Percentiles rank a stretch among this genome's conserved stretches.
Evolutionary conservation across 1,139 yeast species (phyloP).

Genomic region (Pichiaceae sp.): DNA sequence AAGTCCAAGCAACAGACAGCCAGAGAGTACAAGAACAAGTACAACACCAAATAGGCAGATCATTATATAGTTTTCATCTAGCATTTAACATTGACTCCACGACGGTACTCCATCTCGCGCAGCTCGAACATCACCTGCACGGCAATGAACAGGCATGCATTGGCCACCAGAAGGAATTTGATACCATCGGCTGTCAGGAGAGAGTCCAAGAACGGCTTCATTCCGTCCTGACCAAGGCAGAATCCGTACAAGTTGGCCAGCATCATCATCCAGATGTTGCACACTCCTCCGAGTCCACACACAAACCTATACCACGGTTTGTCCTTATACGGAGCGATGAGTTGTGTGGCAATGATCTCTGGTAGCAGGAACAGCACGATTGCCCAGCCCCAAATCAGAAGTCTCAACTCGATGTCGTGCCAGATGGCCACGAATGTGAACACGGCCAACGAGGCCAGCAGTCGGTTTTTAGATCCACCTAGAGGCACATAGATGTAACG

Average conservation of each 20-base stretch:
- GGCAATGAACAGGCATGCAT: conserved; percentile 67
- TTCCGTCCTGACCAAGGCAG: conserved; percentile 86
- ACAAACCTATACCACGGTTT: conserved; percentile 70
- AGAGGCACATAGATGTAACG: conserved; percentile 77
- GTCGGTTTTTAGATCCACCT: conserved; percentile 68
- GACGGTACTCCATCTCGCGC: conserved; percentile 76
- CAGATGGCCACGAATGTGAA: conserved; percentile 95
- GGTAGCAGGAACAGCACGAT: conserved; percentile 85
- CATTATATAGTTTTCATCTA: conserved; percentile 20
- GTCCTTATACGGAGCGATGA: conserved; percentile 33
- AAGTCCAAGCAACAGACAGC: conserved; percentile 54
- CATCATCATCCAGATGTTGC: conserved; percentile 97
- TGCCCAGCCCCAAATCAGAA: conserved; percentile 94
- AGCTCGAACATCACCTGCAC: conserved; percentile 93
- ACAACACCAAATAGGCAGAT: conserved; percentile 6
- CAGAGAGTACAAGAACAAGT: conserved; percentile 59
- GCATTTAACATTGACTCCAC: conserved; percentile 77
- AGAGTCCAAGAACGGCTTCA: conserved; percentile 51
- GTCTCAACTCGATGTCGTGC: conserved; percentile 90
- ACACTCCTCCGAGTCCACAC: conserved; percentile 82
- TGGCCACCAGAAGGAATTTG: conserved; percentile 55
- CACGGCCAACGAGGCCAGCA: conserved; percentile 75
- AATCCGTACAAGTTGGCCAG: conserved; percentile 92
- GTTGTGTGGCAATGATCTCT: conserved; percentile 59
- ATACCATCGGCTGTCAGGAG: conserved; percentile 74